Evolutionary conservation across 371 early-diverging fungal species (phyloP), one percentile per base, ranked within the genome.

Genomic region (Apophysomyces ossiformis): DNA sequence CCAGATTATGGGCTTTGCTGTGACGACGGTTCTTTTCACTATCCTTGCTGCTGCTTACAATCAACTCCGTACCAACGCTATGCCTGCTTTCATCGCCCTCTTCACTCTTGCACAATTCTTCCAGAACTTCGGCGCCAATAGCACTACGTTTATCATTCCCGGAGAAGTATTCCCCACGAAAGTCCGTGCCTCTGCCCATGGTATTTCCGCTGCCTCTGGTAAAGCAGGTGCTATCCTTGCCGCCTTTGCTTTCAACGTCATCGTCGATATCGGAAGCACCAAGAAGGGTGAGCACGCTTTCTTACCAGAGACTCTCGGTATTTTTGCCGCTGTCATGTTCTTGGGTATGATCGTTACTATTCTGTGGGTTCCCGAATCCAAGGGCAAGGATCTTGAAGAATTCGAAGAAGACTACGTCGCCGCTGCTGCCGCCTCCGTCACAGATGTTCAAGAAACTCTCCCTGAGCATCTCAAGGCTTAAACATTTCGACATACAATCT

Each of bases 141-240:
- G 90, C 47, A 95, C 95, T 38, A 95, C 95, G 36, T 95, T 96
- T 60, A 90, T 96, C 63, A 83, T 93, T 67, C 95, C 97, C 18
- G 90, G 92, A 73, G 97, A 96, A 77, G 88, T 91, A 6, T 96
- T 94, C 87, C 95, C 96, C 16, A 95, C 95, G 16, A 88, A 90
- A 63, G 92, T 89, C 64, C 89, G 95, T 63, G 89, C 95, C 26
- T 92, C 94, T 9, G 89, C 90, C 63, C 95, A 94, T 70, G 96
- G 96, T 72, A 93, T 95, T 69, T 91, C 93, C 63, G 95, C 95
- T 47, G 95, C 94, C 26, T 77, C 85, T 63, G 95, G 95, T 63
- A 95, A 95, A 81, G 80, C 90, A 36, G 96, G 96, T 70, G 96
- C 95, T 44, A 83, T 83, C 39, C 67, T 83, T 54, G 81, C 83